phyloP scores from a whole-genome alignment of 208 protist genomes.

The Phytomonas serpens region DNA sequence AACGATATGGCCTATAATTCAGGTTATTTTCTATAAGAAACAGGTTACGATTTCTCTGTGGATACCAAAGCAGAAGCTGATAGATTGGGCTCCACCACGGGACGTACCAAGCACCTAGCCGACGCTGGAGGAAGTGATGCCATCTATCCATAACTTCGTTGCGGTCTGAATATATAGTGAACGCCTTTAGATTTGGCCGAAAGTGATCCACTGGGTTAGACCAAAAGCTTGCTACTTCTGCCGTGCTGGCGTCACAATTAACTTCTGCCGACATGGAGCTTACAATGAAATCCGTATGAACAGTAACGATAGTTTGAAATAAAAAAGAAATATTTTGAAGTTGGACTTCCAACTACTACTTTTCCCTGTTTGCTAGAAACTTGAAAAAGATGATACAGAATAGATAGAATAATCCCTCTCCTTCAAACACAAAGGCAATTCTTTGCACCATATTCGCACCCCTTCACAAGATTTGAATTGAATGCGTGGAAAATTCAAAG shows the following conservation, averaged over 20 bases:
- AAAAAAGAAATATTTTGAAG: slow-evolving; percentile 13
- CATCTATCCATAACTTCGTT: slow-evolving; percentile 71
- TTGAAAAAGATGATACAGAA: slow-evolving; percentile 7
- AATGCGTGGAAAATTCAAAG: slow-evolving; percentile 9
- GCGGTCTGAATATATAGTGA: slow-evolving; percentile 83
- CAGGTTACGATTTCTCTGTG: slow-evolving; percentile 85
- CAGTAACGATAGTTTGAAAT: not conserved
- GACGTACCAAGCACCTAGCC: slow-evolving; percentile 76
- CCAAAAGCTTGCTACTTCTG: slow-evolving; percentile 63
- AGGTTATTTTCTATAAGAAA: slow-evolving; percentile 86
- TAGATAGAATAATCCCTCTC: not conserved
- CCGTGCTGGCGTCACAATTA: slow-evolving; percentile 15
- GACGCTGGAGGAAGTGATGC: slow-evolving; percentile 72
- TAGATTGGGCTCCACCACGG: slow-evolving; percentile 86
- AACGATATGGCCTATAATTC: slow-evolving; percentile 88
- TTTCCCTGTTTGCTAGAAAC: not conserved
- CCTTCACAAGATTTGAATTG: not conserved
- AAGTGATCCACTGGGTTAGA: slow-evolving; percentile 89
- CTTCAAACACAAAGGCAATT: not conserved
- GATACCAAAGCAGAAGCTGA: slow-evolving; percentile 72
- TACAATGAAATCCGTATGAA: not conserved
- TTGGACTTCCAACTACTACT: not conserved
- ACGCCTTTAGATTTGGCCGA: slow-evolving; percentile 79
- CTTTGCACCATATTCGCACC: not conserved
- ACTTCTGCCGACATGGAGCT: slow-evolving; percentile 28